A percentile compares a stretch with the other conserved stretches of the same genome.
phyloP scores from a whole-genome alignment of 2,329 filamentous ascomycete genomes.

The Diaporthe destruens region DNA sequence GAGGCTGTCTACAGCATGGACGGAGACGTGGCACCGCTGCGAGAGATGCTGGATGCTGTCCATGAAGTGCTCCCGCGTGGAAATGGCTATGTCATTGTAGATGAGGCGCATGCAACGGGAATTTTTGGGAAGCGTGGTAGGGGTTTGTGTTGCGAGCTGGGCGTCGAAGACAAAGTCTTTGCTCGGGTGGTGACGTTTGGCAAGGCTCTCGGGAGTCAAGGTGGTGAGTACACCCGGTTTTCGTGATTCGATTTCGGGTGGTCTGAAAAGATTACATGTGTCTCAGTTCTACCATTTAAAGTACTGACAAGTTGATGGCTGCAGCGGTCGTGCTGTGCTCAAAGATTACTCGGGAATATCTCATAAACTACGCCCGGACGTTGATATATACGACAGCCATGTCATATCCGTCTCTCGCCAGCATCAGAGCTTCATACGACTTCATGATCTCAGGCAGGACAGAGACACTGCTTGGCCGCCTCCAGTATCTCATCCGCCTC shows the following conservation, averaged over 20 bases:
- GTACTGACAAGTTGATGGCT: background rate
- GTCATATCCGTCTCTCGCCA: slow-evolving; percentile 70
- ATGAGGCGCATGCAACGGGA: slow-evolving; percentile 77
- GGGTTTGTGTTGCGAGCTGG: slow-evolving; percentile 61
- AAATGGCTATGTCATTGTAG: slow-evolving; percentile 74
- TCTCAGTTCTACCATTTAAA: background rate
- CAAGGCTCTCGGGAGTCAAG: slow-evolving; percentile 22
- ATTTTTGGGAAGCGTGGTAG: slow-evolving; percentile 67
- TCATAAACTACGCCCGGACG: slow-evolving; percentile 82
- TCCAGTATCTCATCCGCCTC: slow-evolving; percentile 60
- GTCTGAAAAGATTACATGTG: background rate
- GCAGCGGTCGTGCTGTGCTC: slow-evolving; percentile 72
- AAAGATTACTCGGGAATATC: slow-evolving; percentile 68
- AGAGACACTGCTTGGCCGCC: slow-evolving; percentile 51
- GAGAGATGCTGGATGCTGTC: slow-evolving; percentile 69
- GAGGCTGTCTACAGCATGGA: slow-evolving; percentile 88
- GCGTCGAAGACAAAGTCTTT: slow-evolving; percentile 6
- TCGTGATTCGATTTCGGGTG: background rate
- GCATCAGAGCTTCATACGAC: slow-evolving; percentile 69
- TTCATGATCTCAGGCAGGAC: slow-evolving; percentile 66
- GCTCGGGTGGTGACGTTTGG: slow-evolving; percentile 23
- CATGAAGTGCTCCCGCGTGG: slow-evolving; percentile 66
- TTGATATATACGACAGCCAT: slow-evolving; percentile 82
- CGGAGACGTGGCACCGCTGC: slow-evolving; percentile 77
- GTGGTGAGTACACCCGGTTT: background rate